Evolutionary conservation across 176 grass and related monocot genomes (phyloP).

Genomic region (Oryza nivara): DNA sequence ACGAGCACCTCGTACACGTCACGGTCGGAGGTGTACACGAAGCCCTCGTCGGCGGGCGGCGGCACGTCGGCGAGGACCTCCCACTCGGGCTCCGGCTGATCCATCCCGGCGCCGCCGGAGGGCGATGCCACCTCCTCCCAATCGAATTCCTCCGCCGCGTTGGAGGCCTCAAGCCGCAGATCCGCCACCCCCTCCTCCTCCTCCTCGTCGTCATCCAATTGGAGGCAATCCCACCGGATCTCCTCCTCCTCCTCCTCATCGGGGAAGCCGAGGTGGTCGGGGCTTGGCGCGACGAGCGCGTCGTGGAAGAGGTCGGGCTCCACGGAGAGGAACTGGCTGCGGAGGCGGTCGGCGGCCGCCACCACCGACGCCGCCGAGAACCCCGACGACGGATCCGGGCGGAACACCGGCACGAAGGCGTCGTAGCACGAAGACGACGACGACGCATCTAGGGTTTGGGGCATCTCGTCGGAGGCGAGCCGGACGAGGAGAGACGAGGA

Average conservation of each 20-base stretch:
- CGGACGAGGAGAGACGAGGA: constrained; percentile 45
- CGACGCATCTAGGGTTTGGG: constrained; percentile 38
- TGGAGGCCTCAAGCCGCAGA: constrained; percentile 29
- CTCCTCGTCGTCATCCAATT: constrained; percentile 48
- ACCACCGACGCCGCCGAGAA: constrained; percentile 24
- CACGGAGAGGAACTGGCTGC: constrained; percentile 61
- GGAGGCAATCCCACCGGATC: constrained; percentile 72
- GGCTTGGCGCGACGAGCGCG: constrained; percentile 39
- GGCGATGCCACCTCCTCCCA: constrained; percentile 72
- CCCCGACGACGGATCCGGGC: constrained; percentile 22
- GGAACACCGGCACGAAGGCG: constrained; percentile 58
- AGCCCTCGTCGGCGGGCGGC: constrained; percentile 44
- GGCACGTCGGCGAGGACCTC: constrained; percentile 60
- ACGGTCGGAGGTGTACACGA: constrained; percentile 71
- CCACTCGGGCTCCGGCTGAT: constrained; percentile 57
- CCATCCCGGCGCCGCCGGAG: not conserved
- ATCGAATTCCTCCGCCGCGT: constrained; percentile 61
- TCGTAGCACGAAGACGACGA: constrained; percentile 35
- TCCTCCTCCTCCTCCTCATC: constrained; percentile 45
- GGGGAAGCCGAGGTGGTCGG: constrained; percentile 63
- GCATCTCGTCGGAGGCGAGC: constrained; percentile 48
- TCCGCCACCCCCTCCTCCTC: constrained; percentile 46
- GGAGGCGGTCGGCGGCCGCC: constrained; percentile 51
- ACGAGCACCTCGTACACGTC: constrained; percentile 65
- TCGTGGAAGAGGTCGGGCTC: constrained; percentile 53